phyloP scores from a whole-genome alignment of 192 early-diverging fungal genomes.

The Coemansia sp. region DNA sequence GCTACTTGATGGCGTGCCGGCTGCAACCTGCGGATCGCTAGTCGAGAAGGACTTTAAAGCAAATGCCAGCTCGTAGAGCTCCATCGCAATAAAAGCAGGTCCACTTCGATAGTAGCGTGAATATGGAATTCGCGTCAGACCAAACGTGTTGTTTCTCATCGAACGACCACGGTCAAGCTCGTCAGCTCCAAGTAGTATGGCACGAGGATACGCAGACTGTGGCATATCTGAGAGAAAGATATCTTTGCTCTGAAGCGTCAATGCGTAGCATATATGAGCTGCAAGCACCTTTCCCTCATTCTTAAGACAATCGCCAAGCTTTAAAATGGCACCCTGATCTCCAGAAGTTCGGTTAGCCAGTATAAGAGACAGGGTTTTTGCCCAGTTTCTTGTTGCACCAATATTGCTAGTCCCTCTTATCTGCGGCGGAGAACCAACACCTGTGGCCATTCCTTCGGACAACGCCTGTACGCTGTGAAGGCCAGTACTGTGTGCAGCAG shows the following conservation, averaged over 20 bases:
- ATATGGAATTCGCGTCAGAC: neutral
- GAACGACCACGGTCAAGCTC: slow-evolving; percentile 26
- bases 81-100: slow-evolving; percentile 70
- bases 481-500: neutral
- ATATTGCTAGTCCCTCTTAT: neutral
- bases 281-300: slow-evolving; percentile 58
- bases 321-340: slow-evolving; percentile 67
- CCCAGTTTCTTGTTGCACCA: slow-evolving; percentile 61
- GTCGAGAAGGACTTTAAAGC: slow-evolving; percentile 52
- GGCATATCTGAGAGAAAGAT: slow-evolving; percentile 63
- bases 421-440: neutral
- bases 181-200: slow-evolving; percentile 69
- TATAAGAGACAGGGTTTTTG: slow-evolving; percentile 70
- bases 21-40: slow-evolving; percentile 35
- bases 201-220: slow-evolving; percentile 61
- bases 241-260: slow-evolving; percentile 59
- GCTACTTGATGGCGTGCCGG: neutral
- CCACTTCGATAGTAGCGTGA: slow-evolving; percentile 59
- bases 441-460: neutral
- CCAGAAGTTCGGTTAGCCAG: slow-evolving; percentile 81
- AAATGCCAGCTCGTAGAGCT: slow-evolving; percentile 79
- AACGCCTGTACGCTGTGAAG: neutral
- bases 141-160: slow-evolving; percentile 9
- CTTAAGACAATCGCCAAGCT: slow-evolving; percentile 75
- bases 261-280: slow-evolving; percentile 81